A percentile compares a stretch with the other conserved stretches of the same genome.
Conservation (phyloP, 495 filamentous ascomycete genomes). For the Tuber melanosporum region DNA sequence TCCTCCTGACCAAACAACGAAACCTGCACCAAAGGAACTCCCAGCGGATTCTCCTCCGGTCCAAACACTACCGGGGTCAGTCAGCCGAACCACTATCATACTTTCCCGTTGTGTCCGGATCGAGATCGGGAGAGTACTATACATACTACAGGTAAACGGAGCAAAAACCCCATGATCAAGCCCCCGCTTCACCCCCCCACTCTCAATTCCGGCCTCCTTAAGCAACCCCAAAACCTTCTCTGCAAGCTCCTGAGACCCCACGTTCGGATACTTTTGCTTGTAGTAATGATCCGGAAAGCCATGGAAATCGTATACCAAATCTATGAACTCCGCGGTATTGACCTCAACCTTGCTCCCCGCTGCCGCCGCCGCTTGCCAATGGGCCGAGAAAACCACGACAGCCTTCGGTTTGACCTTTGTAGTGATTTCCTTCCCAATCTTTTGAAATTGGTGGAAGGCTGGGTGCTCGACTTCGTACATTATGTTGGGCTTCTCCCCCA, state of each 20-base stretch:
- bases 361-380: slow-evolving; percentile 61
- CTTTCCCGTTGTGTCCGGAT: neutral
- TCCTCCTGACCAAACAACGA: slow-evolving; percentile 66
- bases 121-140: neutral
- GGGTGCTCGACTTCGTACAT: slow-evolving; percentile 70
- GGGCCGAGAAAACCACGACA: slow-evolving; percentile 78
- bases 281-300: slow-evolving; percentile 63
- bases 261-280: slow-evolving; percentile 62
- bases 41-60: slow-evolving; percentile 65
- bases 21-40: slow-evolving; percentile 74
- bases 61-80: slow-evolving; percentile 52
- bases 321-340: slow-evolving; percentile 62
- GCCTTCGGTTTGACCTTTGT: slow-evolving; percentile 71
- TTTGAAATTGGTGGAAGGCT: slow-evolving; percentile 61
- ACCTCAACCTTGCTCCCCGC: slow-evolving; percentile 55
- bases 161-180: slow-evolving; percentile 64
- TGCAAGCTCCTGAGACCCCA: slow-evolving; percentile 60
- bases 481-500: slow-evolving; percentile 55
- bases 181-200: slow-evolving; percentile 58
- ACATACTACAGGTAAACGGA: slow-evolving; percentile 27
- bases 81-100: neutral
- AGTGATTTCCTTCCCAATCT: slow-evolving; percentile 72
- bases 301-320: slow-evolving; percentile 83
- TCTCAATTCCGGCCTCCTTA: slow-evolving; percentile 55
- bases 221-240: slow-evolving; percentile 58